Evolutionary conservation across 2,329 filamentous ascomycete genomes (phyloP), one percentile per base, ranked within the genome.

Genomic region (Leptographium galeiforme): DNA sequence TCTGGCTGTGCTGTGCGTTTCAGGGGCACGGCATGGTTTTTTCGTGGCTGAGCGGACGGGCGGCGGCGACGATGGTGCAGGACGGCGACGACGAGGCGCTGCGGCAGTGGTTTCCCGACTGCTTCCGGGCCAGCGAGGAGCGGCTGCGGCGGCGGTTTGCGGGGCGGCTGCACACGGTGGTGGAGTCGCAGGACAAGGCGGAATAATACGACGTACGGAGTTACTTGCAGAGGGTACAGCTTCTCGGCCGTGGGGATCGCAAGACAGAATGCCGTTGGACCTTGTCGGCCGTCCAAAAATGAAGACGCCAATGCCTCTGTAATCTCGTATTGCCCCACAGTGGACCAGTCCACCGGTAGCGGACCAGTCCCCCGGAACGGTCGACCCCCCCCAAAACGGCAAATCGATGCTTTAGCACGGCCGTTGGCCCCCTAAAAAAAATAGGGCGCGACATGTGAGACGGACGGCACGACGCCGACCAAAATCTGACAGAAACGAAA

Each of bases 1-100:
- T 84, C 25, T 82, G 76, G 70, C 67, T 81, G 1, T 70, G 73
- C 36, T 78, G 76, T 4, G 74, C 78, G 7, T 85, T 85, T 57
- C 81, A 82, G 57, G 82, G 82, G 1, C 79, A 85, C 62, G 80
- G 81, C 0, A 85, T 84, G 82, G 81, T 81, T 1, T 64, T 79
- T 36, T 79, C 78, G 53, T 76, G 79, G 67, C 75, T 79, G 62
- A 76, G 74, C 33, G 79, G 79, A 0, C 72, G 75, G 58, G 81
- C 75, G 0, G 59, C 85, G 55, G 76, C 72, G 2, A 65, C 68
- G 34, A 80, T 83, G 75, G 72, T 82, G 57, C 58, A 64, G 41
- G 66, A 62, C 1, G 57, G 61, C 2, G 64, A 67, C 33, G 63
- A 59, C 1, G 62, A 55, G 0, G 61, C 63, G 47, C 63, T 72